Conservation (phyloP, 2,329 filamentous ascomycete species). For the Xylariaceae sp. region DNA sequence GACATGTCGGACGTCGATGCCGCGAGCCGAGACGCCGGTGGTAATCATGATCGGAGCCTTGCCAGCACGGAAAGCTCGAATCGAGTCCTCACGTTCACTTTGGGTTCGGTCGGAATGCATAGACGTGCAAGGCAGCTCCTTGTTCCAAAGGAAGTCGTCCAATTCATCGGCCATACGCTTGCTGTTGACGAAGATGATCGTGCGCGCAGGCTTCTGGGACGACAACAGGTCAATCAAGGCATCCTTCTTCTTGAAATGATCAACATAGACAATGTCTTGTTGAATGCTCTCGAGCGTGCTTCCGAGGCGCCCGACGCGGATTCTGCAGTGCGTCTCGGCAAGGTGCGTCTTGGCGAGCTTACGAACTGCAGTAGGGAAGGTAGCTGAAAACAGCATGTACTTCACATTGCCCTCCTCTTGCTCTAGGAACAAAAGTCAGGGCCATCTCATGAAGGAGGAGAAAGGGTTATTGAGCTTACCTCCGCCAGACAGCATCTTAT, state of each 20-base stretch:
- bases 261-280: slow-evolving; percentile 68
- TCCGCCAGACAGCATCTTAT: slow-evolving; percentile 72
- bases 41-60: slow-evolving; percentile 76
- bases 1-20: slow-evolving; percentile 82
- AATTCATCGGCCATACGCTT: slow-evolving; percentile 75
- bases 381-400: slow-evolving; percentile 88
- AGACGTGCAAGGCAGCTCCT: slow-evolving; percentile 74
- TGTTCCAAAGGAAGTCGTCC: slow-evolving; percentile 84
- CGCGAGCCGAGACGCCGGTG: slow-evolving; percentile 82
- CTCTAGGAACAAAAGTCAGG: slow-evolving; percentile 44
- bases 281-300: slow-evolving; percentile 78
- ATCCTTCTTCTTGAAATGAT: slow-evolving; percentile 62
- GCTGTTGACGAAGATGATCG: slow-evolving; percentile 85
- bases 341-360: slow-evolving; percentile 75
- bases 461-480: slow-evolving; percentile 52
- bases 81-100: slow-evolving; percentile 83
- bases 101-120: slow-evolving; percentile 88
- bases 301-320: slow-evolving; percentile 84
- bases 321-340: slow-evolving; percentile 66
- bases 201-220: slow-evolving; percentile 67
- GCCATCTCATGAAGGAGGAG: not conserved
- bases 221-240: slow-evolving; percentile 69
- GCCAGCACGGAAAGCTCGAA: slow-evolving; percentile 78
- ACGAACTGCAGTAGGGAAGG: slow-evolving; percentile 78
- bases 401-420: slow-evolving; percentile 67